A percentile compares a stretch with the other conserved stretches of the same genome.
Evolutionary conservation across 2,329 filamentous ascomycete species (phyloP).

Genomic region (Colletotrichum camelliae): DNA sequence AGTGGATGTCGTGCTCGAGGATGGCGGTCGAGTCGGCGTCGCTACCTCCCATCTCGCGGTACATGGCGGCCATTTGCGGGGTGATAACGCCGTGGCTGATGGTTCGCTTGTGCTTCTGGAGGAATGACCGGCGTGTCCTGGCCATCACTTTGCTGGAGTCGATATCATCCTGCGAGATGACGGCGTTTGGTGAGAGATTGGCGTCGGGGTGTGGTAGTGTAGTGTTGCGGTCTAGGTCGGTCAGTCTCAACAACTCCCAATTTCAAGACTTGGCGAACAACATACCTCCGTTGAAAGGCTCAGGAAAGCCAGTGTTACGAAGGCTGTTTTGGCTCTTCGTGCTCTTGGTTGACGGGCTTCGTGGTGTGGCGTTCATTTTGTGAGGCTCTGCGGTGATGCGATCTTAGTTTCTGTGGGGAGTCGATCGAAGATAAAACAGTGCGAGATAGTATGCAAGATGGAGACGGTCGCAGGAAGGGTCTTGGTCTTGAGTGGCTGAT

Average conservation of each 20-base stretch:
- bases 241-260: neutral
- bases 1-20: conserved; percentile 6
- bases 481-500: neutral
- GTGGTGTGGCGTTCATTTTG: conserved; percentile 14
- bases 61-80: conserved; percentile 39
- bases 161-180: conserved; percentile 60
- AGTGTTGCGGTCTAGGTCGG: conserved; percentile 56
- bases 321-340: conserved; percentile 15
- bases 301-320: conserved; percentile 56
- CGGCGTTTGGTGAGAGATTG: conserved; percentile 60
- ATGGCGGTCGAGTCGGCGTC: conserved; percentile 14
- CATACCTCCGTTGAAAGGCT: conserved; percentile 53
- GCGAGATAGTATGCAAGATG: neutral
- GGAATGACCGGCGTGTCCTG: conserved; percentile 51
- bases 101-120: conserved; percentile 52
- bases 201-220: conserved; percentile 68
- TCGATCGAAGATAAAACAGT: neutral
- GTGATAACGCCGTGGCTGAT: conserved; percentile 52
- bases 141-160: conserved; percentile 45
- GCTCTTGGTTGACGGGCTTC: conserved; percentile 13
- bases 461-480: neutral
- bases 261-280: neutral
- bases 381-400: conserved; percentile 7
- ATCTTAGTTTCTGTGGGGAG: conserved; percentile 17
- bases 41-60: conserved; percentile 29